These are phyloP conservation scores for Datisca glomerata DNA, from an alignment of 306 rosid species.

Conservation along the genomic window DNA sequence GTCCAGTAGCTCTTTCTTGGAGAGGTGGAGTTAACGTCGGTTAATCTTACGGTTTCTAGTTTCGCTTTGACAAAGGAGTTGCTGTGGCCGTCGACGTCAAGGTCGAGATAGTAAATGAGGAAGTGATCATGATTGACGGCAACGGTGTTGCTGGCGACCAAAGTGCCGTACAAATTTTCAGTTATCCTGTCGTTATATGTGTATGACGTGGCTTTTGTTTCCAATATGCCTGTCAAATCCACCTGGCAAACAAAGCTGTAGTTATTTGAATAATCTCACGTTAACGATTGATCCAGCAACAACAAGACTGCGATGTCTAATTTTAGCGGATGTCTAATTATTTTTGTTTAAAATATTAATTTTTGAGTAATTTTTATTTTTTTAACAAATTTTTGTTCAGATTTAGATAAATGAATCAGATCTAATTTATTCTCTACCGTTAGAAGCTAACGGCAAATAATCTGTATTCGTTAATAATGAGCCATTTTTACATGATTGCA, in stretches of 20 bases:
- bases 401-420: no score
- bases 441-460: no score
- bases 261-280: no score
- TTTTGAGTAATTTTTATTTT: no score
- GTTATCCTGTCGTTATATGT: conserved; percentile 24
- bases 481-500: no score
- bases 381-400: no score
- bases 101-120: conserved; percentile 65
- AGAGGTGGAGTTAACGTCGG: conserved; percentile 14
- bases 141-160: conserved; percentile 57
- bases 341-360: no score
- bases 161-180: conserved; percentile 33
- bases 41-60: conserved; percentile 18
- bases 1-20: conserved; percentile 78
- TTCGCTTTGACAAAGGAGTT: conserved; percentile 63
- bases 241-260: conserved; percentile 31
- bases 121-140: conserved; percentile 66
- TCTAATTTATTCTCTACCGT: no score
- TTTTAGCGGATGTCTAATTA: no score
- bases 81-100: conserved; percentile 49
- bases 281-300: no score
- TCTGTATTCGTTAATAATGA: no score
- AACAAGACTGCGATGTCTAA: no score
- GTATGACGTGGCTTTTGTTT: conserved; percentile 51
- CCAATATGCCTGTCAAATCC: conserved; percentile 59